Conservation (phyloP, 1,284 basidiomycete genomes). For the Moesziomyces sp. region DNA sequence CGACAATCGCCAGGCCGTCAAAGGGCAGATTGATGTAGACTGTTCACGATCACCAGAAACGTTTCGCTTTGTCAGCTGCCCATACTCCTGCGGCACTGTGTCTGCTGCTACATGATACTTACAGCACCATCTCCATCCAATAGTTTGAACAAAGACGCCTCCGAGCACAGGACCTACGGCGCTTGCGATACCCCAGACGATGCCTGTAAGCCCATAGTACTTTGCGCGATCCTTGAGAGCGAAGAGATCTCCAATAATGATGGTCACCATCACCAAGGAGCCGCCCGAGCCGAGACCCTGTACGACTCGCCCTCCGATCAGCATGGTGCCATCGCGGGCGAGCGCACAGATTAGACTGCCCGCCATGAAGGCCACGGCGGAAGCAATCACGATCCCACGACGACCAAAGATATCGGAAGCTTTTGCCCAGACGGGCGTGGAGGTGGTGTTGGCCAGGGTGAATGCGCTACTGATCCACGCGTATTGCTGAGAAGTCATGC, state of each 20-base stretch:
- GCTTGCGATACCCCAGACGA: slow-evolving; percentile 10
- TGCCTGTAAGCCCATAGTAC: slow-evolving; percentile 8
- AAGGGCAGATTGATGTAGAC: slow-evolving; percentile 11
- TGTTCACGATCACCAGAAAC: neutral
- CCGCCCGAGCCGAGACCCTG: slow-evolving; percentile 5
- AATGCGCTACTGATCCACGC: slow-evolving; percentile 11
- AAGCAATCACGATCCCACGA: neutral
- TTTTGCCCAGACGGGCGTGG: slow-evolving; percentile 10
- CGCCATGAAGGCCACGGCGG: slow-evolving; percentile 3
- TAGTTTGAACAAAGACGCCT: slow-evolving; percentile 7
- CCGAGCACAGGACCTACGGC: slow-evolving; percentile 3
- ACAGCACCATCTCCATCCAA: slow-evolving; percentile 12
- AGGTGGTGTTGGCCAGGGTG: slow-evolving; percentile 5
- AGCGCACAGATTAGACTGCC: slow-evolving; percentile 5
- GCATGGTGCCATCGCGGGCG: slow-evolving; percentile 2
- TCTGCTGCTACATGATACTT: no score
- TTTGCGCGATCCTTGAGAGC: slow-evolving; percentile 8
- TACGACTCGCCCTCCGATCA: slow-evolving; percentile 3
- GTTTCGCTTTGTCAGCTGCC: neutral
- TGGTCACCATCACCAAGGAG: slow-evolving; percentile 9
- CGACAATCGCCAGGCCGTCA: slow-evolving; percentile 7
- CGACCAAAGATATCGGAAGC: slow-evolving; percentile 12
- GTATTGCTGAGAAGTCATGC: slow-evolving; percentile 2
- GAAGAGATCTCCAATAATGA: slow-evolving; percentile 8
- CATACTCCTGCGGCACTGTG: no score